A percentile compares a stretch with the other conserved stretches of the same genome.
phyloP scores from a whole-genome alignment of 345 rosid genomes.

The Pelargonium nanum region DNA sequence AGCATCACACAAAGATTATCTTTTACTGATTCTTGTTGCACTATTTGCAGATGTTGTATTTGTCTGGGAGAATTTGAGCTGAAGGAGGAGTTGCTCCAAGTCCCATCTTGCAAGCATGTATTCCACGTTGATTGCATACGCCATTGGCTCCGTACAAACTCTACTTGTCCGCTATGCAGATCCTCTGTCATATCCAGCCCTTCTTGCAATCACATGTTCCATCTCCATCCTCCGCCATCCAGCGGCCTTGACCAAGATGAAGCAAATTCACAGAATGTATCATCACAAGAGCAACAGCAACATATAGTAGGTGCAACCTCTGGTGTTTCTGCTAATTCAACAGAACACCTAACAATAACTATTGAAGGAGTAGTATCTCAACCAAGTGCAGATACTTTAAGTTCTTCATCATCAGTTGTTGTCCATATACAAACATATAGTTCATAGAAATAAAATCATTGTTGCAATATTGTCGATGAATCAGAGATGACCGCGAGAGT shows the following conservation, averaged over 20 bases:
- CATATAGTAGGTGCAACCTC: neutral
- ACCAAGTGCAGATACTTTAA: neutral
- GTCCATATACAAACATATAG: neutral
- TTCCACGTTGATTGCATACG: constrained; percentile 80
- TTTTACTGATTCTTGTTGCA: too few relatives aligned
- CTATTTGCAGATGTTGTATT: constrained; percentile 60
- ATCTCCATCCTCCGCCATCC: neutral
- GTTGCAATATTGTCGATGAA: neutral
- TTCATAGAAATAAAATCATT: neutral
- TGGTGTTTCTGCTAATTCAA: neutral
- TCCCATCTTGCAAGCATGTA: constrained; percentile 80
- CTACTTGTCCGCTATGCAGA: constrained; percentile 91
- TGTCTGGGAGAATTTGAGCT: constrained; percentile 89
- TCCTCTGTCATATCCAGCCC: constrained; percentile 26
- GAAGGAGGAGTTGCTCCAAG: constrained; percentile 71
- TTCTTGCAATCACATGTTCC: neutral
- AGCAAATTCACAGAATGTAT: neutral
- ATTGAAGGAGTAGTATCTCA: neutral
- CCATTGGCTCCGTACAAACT: constrained; percentile 72
- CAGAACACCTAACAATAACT: neutral
- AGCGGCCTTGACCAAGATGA: neutral
- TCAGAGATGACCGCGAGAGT: too few relatives aligned
- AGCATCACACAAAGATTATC: too few relatives aligned
- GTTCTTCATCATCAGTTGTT: neutral
- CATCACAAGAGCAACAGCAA: too few relatives aligned